A percentile compares a stretch with the other conserved stretches of the same genome.
phyloP scores from a whole-genome alignment of 306 rosid genomes.

The Spatholobus suberectus region DNA sequence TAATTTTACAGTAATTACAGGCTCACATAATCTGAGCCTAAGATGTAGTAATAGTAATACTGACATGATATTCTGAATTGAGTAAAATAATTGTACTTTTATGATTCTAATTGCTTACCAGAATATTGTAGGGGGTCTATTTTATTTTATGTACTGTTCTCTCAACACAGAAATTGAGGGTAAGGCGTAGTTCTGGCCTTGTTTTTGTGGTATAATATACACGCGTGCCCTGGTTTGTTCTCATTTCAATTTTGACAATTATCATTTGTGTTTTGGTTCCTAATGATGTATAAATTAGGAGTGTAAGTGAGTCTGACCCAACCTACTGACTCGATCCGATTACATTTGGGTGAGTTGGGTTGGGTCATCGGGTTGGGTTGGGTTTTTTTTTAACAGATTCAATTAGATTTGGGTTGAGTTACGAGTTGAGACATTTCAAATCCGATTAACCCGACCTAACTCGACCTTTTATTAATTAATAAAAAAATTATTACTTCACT shows the following conservation, averaged over 20 bases:
- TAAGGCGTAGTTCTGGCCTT: background rate
- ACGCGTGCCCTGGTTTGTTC: background rate
- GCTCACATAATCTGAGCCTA: slow-evolving; percentile 30
- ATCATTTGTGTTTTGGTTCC: background rate
- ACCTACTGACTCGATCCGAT: too few species aligned
- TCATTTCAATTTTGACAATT: background rate
- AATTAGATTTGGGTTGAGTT: too few species aligned
- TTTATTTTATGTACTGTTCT: background rate
- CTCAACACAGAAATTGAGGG: background rate
- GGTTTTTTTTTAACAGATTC: too few species aligned
- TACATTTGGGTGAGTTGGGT: too few species aligned
- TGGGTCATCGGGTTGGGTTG: too few species aligned
- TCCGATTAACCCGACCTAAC: too few species aligned
- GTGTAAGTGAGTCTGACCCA: too few species aligned
- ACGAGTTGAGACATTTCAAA: too few species aligned
- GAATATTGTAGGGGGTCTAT: background rate
- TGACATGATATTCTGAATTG: slow-evolving; percentile 22
- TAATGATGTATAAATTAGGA: background rate
- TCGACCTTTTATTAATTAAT: too few species aligned
- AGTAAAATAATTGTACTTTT: background rate
- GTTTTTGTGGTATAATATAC: background rate
- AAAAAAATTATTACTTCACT: too few species aligned
- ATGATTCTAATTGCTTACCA: background rate
- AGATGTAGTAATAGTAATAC: slow-evolving; percentile 6
- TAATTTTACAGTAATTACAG: slow-evolving; percentile 29